Evolutionary conservation across 495 filamentous ascomycete species (phyloP).

Genomic region (Aspergillus avenaceus): DNA sequence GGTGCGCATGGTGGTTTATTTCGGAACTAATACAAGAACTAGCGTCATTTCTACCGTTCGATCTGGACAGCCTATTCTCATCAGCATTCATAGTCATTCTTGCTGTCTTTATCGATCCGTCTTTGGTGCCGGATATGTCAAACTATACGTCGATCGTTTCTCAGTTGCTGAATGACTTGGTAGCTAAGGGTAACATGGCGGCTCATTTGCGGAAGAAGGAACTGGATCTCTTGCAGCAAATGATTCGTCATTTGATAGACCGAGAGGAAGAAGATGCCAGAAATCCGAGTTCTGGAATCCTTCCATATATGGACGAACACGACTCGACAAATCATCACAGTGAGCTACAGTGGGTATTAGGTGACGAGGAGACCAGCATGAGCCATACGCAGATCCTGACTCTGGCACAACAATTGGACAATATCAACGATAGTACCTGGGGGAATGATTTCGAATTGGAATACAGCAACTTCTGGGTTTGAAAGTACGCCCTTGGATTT

Average conservation of each 20-base stretch:
- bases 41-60: neutral
- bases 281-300: too few species aligned
- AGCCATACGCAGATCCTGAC: neutral
- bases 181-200: slow-evolving; percentile 2
- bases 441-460: neutral
- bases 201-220: neutral
- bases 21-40: too few species aligned
- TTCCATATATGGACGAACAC: too few species aligned
- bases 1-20: too few species aligned
- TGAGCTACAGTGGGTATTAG: neutral
- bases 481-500: too few species aligned
- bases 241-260: neutral
- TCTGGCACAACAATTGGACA: slow-evolving; percentile 2
- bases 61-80: slow-evolving; percentile 1
- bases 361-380: neutral
- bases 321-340: neutral
- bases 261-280: too few species aligned
- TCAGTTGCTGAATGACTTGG: slow-evolving; percentile 1
- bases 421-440: neutral
- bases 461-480: neutral
- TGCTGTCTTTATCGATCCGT: slow-evolving; percentile 5
- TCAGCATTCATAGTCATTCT: slow-evolving; percentile 5
- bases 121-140: slow-evolving; percentile 3
- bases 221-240: slow-evolving; percentile 1
- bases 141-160: neutral